Conservation (phyloP, 805 yeast species). For the Kregervanrija fluxuum region DNA sequence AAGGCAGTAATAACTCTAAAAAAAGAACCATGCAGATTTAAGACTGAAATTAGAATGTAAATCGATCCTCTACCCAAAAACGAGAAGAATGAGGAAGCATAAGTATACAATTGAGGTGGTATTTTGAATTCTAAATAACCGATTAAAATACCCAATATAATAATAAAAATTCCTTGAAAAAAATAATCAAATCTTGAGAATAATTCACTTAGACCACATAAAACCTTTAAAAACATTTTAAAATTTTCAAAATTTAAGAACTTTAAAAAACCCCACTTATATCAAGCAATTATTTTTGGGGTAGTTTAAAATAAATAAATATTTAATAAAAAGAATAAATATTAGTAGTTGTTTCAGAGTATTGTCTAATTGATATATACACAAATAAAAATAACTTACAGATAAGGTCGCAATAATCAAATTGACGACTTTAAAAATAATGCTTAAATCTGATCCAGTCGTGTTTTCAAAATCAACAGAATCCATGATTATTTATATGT, state of each 20-base stretch:
- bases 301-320: no score
- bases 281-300: no score
- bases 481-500: slow-evolving; percentile 15
- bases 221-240: slow-evolving; percentile 25
- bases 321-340: not conserved
- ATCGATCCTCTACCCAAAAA: slow-evolving; percentile 70
- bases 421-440: slow-evolving; percentile 45
- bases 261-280: no score
- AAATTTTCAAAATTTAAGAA: no score
- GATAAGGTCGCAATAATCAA: slow-evolving; percentile 47
- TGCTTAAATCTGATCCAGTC: slow-evolving; percentile 35
- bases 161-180: slow-evolving; percentile 50
- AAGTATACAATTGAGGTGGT: slow-evolving; percentile 56
- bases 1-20: slow-evolving; percentile 54
- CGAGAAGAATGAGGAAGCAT: slow-evolving; percentile 61
- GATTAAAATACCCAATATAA: slow-evolving; percentile 47
- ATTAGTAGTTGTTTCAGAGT: no score
- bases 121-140: slow-evolving; percentile 39
- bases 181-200: slow-evolving; percentile 36
- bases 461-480: slow-evolving; percentile 38
- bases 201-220: slow-evolving; percentile 43
- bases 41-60: slow-evolving; percentile 43
- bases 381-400: slow-evolving; percentile 30
- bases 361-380: not conserved
- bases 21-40: slow-evolving; percentile 41